Percentiles rank a stretch among this genome's conserved stretches.
phyloP scores from a whole-genome alignment of 2,329 filamentous ascomycete species.

The Penicillium concentricum region DNA sequence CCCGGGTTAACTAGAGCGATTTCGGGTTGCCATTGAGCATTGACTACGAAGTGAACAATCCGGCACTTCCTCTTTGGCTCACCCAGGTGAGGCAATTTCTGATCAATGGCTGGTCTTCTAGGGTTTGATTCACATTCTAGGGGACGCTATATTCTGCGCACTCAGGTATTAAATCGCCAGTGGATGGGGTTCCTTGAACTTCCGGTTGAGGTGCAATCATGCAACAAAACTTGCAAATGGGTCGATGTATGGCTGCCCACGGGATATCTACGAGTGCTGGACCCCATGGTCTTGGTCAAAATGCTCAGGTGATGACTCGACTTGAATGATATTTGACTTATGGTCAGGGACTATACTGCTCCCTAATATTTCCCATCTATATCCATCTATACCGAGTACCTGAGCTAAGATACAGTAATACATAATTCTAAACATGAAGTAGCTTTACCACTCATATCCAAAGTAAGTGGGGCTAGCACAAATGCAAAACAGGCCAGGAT shows the following conservation, averaged over 20 bases:
- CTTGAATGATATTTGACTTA: not conserved
- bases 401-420: not conserved
- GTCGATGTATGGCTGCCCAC: not conserved
- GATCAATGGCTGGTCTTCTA: not conserved
- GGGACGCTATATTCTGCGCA: no score
- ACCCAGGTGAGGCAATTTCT: not conserved
- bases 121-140: not conserved
- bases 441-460: not conserved
- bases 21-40: not conserved
- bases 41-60: not conserved
- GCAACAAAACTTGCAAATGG: not conserved
- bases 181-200: not conserved
- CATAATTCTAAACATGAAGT: not conserved
- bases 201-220: constrained; percentile 1
- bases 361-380: not conserved
- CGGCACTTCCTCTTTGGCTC: not conserved
- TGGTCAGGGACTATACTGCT: not conserved
- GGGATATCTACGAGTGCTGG: not conserved
- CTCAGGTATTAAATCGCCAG: not conserved
- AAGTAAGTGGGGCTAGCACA: not conserved
- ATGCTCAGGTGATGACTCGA: not conserved
- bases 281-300: not conserved
- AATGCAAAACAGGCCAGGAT: not conserved
- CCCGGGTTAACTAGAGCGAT: not conserved
- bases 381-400: not conserved